Base-by-base conservation (phyloP, 768 basidiomycete genomes). In the Candolleomyces efflorescens region DNA sequence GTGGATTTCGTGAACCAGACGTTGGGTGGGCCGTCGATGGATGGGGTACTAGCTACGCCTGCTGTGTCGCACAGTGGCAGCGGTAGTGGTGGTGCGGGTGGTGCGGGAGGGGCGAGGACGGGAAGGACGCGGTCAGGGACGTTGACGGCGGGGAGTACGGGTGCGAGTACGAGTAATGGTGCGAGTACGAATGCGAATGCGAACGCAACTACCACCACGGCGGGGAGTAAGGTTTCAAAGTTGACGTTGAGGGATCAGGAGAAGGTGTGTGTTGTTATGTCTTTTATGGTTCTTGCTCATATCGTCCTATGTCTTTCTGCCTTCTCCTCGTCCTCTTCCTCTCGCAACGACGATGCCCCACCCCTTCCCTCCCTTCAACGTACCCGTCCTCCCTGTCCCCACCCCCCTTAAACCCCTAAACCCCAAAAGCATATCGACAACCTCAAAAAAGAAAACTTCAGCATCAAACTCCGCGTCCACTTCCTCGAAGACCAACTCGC, bases 381-480 rank as follows among this genome's bases (percentile, higher is more conserved):
- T n/a, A n/a, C n/a, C n/a, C n/a, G n/a, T 9, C 27, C 27, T 27
- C 9, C 27, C 22, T 61, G 32, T 20, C 36, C 17, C 55, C 39
- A 18, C 20, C 4, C 2, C 23, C 38, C 15, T 45, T 46, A 44
- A 47, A 47, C 24, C 57, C 32, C 18, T 38, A 56, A 50, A 41
- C 36, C 48, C 38, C 44, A 46, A 24, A 66, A 98, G 95, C 91
- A 95, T 70, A 92, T 97, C 67, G 94, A 98, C 73, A 86, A 86
- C 60, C 83, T 94, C 66, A 94, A 96, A 76, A 97, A 95, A 70
- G 95, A 98, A 70, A 96, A 96, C 78, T 98, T 98, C 71, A 89
- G 88, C 66, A 87, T 99, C 68, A 97, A 98, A 71, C 82, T 98
- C 53, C 91, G 94, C 58, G 91, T 98, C 3, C 94, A 97, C 68